Percentiles rank a stretch among this genome's conserved stretches.
These are phyloP conservation scores for Lasiosphaeris hirsuta DNA, from an alignment of 495 filamentous ascomycete genomes.

Conservation along the genomic window DNA sequence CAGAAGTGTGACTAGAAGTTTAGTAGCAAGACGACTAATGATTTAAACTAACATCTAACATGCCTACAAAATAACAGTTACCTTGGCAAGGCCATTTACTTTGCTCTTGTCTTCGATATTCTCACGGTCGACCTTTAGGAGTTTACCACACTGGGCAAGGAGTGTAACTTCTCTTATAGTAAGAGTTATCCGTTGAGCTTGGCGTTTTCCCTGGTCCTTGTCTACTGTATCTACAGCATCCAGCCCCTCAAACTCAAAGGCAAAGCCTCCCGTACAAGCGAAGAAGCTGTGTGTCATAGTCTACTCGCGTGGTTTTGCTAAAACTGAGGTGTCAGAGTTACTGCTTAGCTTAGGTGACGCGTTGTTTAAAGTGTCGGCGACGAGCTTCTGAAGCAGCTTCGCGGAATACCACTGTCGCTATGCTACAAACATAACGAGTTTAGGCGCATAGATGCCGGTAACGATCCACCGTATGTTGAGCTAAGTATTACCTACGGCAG, in stretches of 20 bases:
- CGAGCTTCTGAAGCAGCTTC: not conserved
- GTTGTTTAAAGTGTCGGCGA: not conserved
- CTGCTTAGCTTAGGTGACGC: not conserved
- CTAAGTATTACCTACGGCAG: not conserved
- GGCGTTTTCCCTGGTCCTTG: not conserved
- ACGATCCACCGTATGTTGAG: conserved; percentile 16
- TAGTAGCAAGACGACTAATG: conserved; percentile 13
- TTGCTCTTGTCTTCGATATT: conserved; percentile 20
- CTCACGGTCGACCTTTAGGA: not conserved
- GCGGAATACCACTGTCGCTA: not conserved
- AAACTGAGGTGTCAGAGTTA: not conserved
- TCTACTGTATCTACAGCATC: not conserved
- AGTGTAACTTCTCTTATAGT: conserved; percentile 4
- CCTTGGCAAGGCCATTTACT: conserved; percentile 12
- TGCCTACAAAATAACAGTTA: conserved; percentile 25
- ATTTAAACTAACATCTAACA: conserved; percentile 34
- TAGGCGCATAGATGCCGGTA: conserved; percentile 16
- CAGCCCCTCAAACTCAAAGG: not conserved
- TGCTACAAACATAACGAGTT: conserved; percentile 8
- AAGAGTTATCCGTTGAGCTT: not conserved
- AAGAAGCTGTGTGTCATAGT: conserved; percentile 9
- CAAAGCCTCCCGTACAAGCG: conserved; percentile 3
- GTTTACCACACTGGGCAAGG: not conserved
- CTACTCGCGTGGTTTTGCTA: not conserved
- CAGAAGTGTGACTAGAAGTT: conserved; percentile 30